phyloP scores from a whole-genome alignment of 2,329 filamentous ascomycete species.

The Fusarium caatingaense region DNA sequence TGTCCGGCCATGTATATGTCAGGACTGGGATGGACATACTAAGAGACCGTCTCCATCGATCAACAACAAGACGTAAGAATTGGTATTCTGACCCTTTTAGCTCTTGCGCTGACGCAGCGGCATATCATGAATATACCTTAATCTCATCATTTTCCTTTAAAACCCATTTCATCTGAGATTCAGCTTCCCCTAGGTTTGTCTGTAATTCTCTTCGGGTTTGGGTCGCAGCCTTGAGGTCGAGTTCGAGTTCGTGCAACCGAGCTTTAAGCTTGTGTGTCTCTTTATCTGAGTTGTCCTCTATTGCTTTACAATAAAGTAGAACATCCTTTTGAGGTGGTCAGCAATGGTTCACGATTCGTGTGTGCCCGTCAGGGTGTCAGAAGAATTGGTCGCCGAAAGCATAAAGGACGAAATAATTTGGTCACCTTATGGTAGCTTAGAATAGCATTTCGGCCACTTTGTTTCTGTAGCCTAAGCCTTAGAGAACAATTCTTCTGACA shows the following conservation, averaged over 20 bases:
- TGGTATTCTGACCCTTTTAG: constrained; percentile 58
- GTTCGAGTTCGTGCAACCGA: constrained; percentile 57
- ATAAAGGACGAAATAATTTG: neutral
- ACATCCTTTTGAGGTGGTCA: constrained; percentile 48
- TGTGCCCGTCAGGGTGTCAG: neutral
- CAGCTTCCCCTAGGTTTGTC: constrained; percentile 56
- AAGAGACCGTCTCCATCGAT: constrained; percentile 73
- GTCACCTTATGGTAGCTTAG: neutral
- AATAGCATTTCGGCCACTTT: neutral
- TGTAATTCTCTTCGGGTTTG: constrained; percentile 63
- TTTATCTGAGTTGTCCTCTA: constrained; percentile 57
- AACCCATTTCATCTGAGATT: constrained; percentile 51
- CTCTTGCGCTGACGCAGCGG: constrained; percentile 15
- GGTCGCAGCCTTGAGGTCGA: constrained; percentile 64
- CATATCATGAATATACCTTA: constrained; percentile 55
- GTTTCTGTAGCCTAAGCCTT: neutral
- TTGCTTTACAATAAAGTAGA: constrained; percentile 51
- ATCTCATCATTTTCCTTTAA: constrained; percentile 56
- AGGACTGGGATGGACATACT: constrained; percentile 51
- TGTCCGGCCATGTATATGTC: neutral
- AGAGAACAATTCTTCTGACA: neutral
- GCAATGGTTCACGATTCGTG: neutral
- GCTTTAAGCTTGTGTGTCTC: constrained; percentile 58
- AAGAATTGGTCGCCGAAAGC: neutral
- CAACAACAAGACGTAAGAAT: constrained; percentile 69